A percentile compares a stretch with the other conserved stretches of the same genome.
phyloP scores from a whole-genome alignment of 768 basidiomycete species.

The Hebeloma cylindrosporum region DNA sequence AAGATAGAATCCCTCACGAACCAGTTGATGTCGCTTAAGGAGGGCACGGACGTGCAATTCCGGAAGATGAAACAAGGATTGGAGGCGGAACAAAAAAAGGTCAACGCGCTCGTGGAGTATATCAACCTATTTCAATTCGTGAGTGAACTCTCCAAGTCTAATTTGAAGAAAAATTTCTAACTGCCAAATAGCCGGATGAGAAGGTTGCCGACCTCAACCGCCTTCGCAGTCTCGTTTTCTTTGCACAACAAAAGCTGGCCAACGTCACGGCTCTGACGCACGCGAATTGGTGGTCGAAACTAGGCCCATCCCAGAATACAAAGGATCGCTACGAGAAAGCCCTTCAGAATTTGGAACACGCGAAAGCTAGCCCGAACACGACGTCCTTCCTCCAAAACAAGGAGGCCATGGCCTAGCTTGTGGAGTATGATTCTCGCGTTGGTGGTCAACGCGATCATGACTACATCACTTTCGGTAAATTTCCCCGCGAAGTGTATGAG shows the following conservation, averaged over 20 bases:
- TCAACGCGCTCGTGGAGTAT: neutral
- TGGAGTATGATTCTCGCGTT: slow-evolving; percentile 19
- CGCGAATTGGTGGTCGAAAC: slow-evolving; percentile 1
- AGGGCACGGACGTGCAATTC: too few relatives aligned
- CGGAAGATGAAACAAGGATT: neutral
- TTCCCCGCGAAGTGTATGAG: slow-evolving; percentile 19
- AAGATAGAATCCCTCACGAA: too few relatives aligned
- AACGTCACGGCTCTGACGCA: neutral
- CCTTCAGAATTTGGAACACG: neutral
- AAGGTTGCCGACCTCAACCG: neutral
- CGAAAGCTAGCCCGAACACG: neutral
- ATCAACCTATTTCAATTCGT: slow-evolving; percentile 4
- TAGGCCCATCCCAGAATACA: neutral
- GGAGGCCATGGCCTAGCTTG: slow-evolving; percentile 15
- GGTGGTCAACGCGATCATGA: slow-evolving; percentile 7
- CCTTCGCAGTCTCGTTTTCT: neutral
- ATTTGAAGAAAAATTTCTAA: neutral
- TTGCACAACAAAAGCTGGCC: slow-evolving; percentile 1
- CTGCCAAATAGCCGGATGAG: neutral
- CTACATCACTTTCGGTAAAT: slow-evolving; percentile 9
- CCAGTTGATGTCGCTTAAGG: too few relatives aligned
- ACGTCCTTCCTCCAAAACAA: slow-evolving; percentile 8
- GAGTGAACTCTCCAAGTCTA: neutral
- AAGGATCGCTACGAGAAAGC: neutral
- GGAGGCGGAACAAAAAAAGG: slow-evolving; percentile 3